Evolutionary conservation across 441 rosid genomes (phyloP).

Genomic region (Kokia cookei): DNA sequence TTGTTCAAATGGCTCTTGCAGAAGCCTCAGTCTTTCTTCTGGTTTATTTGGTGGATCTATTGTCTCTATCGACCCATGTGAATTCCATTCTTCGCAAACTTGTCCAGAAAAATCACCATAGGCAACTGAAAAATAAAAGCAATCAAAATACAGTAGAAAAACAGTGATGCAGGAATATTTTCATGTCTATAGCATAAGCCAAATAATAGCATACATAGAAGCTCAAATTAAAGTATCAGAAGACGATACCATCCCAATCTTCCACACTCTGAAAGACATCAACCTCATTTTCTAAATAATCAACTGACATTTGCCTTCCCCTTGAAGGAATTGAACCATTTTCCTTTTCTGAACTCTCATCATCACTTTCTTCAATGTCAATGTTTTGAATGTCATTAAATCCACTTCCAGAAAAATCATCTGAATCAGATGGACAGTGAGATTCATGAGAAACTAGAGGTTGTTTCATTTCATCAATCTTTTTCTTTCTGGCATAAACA

Average conservation of each 20-base stretch:
- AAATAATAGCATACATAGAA: constrained; percentile 3
- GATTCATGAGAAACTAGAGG: constrained; percentile 20
- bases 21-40: constrained; percentile 30
- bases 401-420: constrained; percentile 15
- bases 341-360: constrained; percentile 32
- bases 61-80: constrained; percentile 15
- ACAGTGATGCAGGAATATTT: neutral
- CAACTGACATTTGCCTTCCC: constrained; percentile 48
- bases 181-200: neutral
- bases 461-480: constrained; percentile 20
- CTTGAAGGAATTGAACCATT: constrained; percentile 26
- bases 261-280: constrained; percentile 56
- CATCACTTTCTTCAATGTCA: constrained; percentile 29
- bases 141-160: constrained; percentile 4
- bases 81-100: constrained; percentile 26
- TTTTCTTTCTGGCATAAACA: constrained; percentile 40
- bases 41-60: constrained; percentile 23
- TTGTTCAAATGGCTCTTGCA: constrained; percentile 41
- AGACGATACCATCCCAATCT: constrained; percentile 83
- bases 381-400: constrained; percentile 16
- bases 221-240: constrained; percentile 10
- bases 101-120: constrained; percentile 63
- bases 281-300: constrained; percentile 68
- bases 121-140: constrained; percentile 41
- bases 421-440: constrained; percentile 25